Percentiles rank a stretch among this genome's conserved stretches.
phyloP scores from a whole-genome alignment of 331 rosid species.

The Stylosanthes scabra region DNA sequence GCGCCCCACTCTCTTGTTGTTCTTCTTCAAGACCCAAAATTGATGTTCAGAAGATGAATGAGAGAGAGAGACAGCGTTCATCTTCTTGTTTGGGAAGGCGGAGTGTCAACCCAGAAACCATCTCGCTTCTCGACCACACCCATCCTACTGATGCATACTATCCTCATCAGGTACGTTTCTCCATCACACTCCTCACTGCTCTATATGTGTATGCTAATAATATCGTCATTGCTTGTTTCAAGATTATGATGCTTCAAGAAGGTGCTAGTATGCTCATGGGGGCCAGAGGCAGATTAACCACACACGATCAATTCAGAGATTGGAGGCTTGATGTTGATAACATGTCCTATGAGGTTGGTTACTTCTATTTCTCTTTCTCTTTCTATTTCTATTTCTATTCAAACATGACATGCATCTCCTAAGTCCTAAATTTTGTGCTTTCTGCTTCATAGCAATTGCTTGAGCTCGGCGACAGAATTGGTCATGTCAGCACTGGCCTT shows the following conservation, averaged over 20 bases:
- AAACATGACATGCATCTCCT: not conserved
- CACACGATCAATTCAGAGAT: conserved; percentile 74
- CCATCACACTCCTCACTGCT: too few species aligned
- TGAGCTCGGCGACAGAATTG: conserved; percentile 90
- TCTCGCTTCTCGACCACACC: conserved; percentile 62
- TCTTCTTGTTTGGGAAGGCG: conserved; percentile 68
- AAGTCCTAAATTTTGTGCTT: not conserved
- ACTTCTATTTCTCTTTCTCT: conserved; percentile 1
- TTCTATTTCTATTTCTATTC: conserved; percentile 1
- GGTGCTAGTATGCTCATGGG: conserved; percentile 62
- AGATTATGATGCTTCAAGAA: conserved; percentile 81
- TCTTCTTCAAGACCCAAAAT: conserved; percentile 70
- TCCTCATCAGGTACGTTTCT: conserved; percentile 23
- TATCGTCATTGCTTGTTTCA: too few species aligned
- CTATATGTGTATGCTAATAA: too few species aligned
- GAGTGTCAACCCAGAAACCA: conserved; percentile 58
- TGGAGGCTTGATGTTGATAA: conserved; percentile 94
- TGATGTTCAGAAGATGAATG: conserved; percentile 67
- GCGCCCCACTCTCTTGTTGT: conserved; percentile 54
- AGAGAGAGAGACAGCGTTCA: conserved; percentile 90
- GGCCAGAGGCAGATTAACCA: conserved; percentile 53
- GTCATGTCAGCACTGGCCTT: conserved; percentile 87
- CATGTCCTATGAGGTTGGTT: conserved; percentile 98
- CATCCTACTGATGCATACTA: conserved; percentile 69
- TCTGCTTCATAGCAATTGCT: conserved; percentile 73